Percentiles rank a stretch among this genome's conserved stretches.
phyloP scores from a whole-genome alignment of 805 yeast species.

The Komagataella populi region DNA sequence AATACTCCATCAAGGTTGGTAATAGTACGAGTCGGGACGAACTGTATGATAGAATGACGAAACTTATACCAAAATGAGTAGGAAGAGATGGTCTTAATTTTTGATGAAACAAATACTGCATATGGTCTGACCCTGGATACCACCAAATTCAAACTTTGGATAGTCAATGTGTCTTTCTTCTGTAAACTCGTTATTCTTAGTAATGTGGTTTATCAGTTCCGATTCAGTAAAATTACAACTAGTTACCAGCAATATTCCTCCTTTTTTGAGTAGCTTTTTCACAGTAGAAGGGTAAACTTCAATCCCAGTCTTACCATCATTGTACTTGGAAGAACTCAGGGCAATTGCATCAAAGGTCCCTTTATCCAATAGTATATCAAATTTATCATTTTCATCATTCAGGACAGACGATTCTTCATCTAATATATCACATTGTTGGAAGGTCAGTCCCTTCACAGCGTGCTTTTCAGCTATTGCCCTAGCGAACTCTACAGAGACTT shows the following conservation, averaged over 20 bases:
- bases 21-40: constrained; percentile 45
- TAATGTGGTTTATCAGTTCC: constrained; percentile 49
- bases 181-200: constrained; percentile 29
- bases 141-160: constrained; percentile 83
- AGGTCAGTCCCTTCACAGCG: constrained; percentile 25
- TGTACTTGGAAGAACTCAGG: constrained; percentile 45
- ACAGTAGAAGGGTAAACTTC: constrained; percentile 55
- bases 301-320: constrained; percentile 29
- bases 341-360: constrained; percentile 98
- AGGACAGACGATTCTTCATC: constrained; percentile 21
- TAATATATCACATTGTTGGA: constrained; percentile 62
- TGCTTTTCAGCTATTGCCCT: constrained; percentile 33
- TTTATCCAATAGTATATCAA: constrained; percentile 77
- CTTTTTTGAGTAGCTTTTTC: constrained; percentile 34
- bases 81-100: constrained; percentile 5
- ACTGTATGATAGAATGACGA: constrained; percentile 36
- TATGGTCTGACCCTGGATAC: constrained; percentile 75
- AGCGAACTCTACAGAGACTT: constrained; percentile 70
- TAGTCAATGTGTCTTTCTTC: constrained; percentile 60
- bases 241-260: constrained; percentile 63
- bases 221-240: constrained; percentile 87
- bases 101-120: constrained; percentile 73
- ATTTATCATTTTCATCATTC: constrained; percentile 20
- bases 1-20: constrained; percentile 69
- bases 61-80: constrained; percentile 15